Conservation (phyloP, 331 rosid genomes). For the Ulmus americana region DNA sequence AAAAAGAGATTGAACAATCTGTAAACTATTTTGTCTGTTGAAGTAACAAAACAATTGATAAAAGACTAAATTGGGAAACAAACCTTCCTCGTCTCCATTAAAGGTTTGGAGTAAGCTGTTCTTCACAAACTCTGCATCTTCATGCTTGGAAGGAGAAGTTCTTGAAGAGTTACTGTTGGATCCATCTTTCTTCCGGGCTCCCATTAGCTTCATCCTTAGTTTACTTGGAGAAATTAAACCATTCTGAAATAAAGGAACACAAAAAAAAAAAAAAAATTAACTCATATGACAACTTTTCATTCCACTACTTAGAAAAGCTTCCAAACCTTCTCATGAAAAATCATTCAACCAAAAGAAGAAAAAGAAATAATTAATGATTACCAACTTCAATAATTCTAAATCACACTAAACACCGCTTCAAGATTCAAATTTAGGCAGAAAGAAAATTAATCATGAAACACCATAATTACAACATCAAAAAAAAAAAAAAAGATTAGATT, state of each 20-base stretch:
- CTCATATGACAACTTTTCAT: slow-evolving; percentile 8
- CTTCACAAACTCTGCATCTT: slow-evolving; percentile 59
- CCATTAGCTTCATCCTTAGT: slow-evolving; percentile 85
- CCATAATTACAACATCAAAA: slow-evolving; percentile 13
- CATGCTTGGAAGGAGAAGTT: slow-evolving; percentile 82
- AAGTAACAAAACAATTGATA: too few relatives aligned
- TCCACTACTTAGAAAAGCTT: slow-evolving; percentile 5
- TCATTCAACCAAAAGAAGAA: slow-evolving; percentile 1
- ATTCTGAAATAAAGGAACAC: slow-evolving; percentile 35
- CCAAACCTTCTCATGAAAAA: slow-evolving; percentile 8
- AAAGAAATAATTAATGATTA: background rate
- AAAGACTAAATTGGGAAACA: background rate
- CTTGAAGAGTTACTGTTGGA: slow-evolving; percentile 86
- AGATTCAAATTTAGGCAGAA: background rate
- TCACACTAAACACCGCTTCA: background rate
- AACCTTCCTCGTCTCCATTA: slow-evolving; percentile 66
- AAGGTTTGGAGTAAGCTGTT: slow-evolving; percentile 53
- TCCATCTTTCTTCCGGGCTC: slow-evolving; percentile 76
- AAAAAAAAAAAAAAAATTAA: slow-evolving; percentile 5
- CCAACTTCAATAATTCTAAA: slow-evolving; percentile 16
- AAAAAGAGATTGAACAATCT: slow-evolving; percentile 24
- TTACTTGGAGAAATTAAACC: slow-evolving; percentile 95
- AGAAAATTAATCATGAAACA: background rate
- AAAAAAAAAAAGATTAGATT: background rate
- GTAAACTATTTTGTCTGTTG: too few relatives aligned